Percentiles rank a stretch among this genome's conserved stretches.
Conservation (phyloP, 2,329 filamentous ascomycete genomes). For the Hymenoscyphus infarciens region DNA sequence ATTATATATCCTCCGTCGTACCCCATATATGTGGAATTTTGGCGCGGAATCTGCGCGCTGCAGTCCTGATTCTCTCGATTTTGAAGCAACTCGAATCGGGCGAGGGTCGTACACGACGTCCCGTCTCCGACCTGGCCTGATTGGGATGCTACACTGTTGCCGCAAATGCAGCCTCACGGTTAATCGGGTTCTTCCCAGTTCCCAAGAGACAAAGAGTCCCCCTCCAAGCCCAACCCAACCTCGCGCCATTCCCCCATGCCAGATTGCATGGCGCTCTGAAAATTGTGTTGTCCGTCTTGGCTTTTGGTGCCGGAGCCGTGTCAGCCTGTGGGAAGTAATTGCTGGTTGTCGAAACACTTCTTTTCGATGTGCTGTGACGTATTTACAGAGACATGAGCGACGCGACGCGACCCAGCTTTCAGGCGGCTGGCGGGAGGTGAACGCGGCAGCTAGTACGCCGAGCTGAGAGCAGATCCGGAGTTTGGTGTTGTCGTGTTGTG, state of each 20-base stretch:
- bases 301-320: not conserved
- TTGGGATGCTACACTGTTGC: not conserved
- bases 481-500: not conserved
- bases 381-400: not conserved
- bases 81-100: not conserved
- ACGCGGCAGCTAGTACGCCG: not conserved
- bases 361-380: not conserved
- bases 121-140: not conserved
- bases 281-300: not conserved
- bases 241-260: not conserved
- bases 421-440: not conserved
- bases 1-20: constrained; percentile 1
- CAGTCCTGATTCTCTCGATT: not conserved
- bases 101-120: not conserved
- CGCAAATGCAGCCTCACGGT: not conserved
- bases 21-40: not conserved
- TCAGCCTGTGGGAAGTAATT: not conserved
- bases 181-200: constrained; percentile 5
- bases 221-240: not conserved
- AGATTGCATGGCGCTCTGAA: not conserved
- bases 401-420: not conserved
- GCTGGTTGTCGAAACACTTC: too few relatives aligned
- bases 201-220: not conserved
- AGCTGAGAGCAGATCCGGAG: not conserved
- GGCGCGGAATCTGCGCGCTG: not conserved